A percentile compares a stretch with the other conserved stretches of the same genome.
Conservation (phyloP, 2,329 filamentous ascomycete species). For the Pestalotiopsis sp. region DNA sequence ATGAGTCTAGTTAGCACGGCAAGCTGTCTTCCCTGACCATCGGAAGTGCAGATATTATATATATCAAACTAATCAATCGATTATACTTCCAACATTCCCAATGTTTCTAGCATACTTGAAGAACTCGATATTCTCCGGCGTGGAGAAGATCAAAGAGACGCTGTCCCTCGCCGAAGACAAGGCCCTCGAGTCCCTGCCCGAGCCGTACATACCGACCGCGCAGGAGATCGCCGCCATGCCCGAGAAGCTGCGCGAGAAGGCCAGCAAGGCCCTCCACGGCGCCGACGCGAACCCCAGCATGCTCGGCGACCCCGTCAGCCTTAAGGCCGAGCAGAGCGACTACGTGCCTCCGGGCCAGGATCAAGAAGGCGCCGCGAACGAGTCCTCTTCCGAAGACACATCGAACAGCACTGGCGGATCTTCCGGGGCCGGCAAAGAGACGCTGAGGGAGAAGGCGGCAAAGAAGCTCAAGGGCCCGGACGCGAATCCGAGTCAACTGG, state of each 20-base stretch:
- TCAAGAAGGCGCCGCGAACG: constrained; percentile 20
- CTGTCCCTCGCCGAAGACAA: constrained; percentile 10
- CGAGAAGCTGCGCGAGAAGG: constrained; percentile 29
- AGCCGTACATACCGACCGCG: constrained; percentile 11
- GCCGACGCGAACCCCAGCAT: constrained; percentile 35
- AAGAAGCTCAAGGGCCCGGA: constrained; percentile 21
- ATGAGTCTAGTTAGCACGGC: constrained; percentile 4
- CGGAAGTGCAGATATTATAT: not conserved
- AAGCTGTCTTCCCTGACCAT: not conserved
- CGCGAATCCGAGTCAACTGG: constrained; percentile 24
- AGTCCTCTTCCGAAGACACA: not conserved
- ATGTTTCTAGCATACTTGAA: constrained; percentile 2
- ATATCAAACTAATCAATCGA: not conserved
- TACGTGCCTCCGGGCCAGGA: constrained; percentile 24
- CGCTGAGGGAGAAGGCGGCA: constrained; percentile 20
- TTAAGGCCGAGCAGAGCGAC: constrained; percentile 38
- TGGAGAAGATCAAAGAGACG: not conserved
- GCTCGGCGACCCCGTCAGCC: constrained; percentile 38
- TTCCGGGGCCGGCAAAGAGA: constrained; percentile 7
- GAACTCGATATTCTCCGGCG: not conserved
- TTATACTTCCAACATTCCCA: not conserved
- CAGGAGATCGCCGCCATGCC: constrained; percentile 17
- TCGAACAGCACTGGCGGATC: not conserved
- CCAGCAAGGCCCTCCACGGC: constrained; percentile 28
- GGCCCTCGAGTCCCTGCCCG: constrained; percentile 12